These are phyloP conservation scores for Chaetothyriales sp. DNA, from an alignment of 2,329 filamentous ascomycete genomes.

Conservation along the genomic window DNA sequence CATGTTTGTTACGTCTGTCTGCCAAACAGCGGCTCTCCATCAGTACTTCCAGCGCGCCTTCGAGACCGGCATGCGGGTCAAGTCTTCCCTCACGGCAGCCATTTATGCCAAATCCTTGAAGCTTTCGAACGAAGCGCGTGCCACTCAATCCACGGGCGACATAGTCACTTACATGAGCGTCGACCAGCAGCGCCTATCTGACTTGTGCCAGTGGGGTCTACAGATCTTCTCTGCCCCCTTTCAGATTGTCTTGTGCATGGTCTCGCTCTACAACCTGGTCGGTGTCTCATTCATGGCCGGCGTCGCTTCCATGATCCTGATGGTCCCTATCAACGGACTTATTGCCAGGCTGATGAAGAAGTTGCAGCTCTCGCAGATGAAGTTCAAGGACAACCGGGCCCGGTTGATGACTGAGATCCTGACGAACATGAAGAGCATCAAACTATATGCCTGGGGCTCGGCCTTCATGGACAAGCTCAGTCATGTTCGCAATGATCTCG, in stretches of 20 bases:
- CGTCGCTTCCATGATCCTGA: slow-evolving; percentile 85
- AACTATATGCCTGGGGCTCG: slow-evolving; percentile 92
- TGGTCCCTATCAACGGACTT: slow-evolving; percentile 90
- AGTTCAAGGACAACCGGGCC: slow-evolving; percentile 91
- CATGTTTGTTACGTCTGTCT: slow-evolving; percentile 78
- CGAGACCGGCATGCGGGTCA: slow-evolving; percentile 92
- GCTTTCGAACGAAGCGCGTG: slow-evolving; percentile 82
- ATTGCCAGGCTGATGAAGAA: slow-evolving; percentile 89
- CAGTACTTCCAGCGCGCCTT: slow-evolving; percentile 97
- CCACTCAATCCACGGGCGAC: slow-evolving; percentile 81
- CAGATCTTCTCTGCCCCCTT: slow-evolving; percentile 95
- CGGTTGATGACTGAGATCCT: slow-evolving; percentile 92
- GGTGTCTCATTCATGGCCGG: slow-evolving; percentile 92
- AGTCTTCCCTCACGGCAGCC: slow-evolving; percentile 71
- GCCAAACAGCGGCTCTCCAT: slow-evolving; percentile 80
- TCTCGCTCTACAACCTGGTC: slow-evolving; percentile 87
- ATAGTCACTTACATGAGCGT: slow-evolving; percentile 99
- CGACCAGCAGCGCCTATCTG: slow-evolving; percentile 85
- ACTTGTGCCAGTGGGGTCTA: slow-evolving; percentile 87
- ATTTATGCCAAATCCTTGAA: slow-evolving; percentile 87
- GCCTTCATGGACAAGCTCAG: slow-evolving; percentile 98
- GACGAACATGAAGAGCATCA: slow-evolving; percentile 99
- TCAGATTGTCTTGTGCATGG: slow-evolving; percentile 90
- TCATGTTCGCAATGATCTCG: slow-evolving; percentile 86
- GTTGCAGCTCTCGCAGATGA: slow-evolving; percentile 93